phyloP scores from a whole-genome alignment of 129 eudicot genomes.

The Apium graveolens region DNA sequence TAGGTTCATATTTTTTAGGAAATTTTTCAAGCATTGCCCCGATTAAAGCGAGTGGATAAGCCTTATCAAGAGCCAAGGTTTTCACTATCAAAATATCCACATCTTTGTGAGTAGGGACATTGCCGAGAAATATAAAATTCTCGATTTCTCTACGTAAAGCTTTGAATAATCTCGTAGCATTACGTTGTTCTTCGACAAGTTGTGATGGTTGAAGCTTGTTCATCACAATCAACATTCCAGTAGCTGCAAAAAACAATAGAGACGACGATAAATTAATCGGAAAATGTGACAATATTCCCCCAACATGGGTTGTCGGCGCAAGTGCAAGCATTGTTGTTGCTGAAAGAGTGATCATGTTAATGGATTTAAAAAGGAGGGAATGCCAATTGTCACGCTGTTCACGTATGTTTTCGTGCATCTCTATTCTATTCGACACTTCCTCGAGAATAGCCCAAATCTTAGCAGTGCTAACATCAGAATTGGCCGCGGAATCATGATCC shows the following conservation, averaged over 20 bases:
- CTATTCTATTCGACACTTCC: background rate
- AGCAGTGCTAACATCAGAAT: background rate
- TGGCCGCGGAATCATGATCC: background rate
- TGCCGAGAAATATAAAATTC: background rate
- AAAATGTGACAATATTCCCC: background rate
- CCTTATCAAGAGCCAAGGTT: background rate
- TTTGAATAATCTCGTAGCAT: background rate
- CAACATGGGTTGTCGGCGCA: background rate
- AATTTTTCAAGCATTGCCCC: conserved; percentile 6
- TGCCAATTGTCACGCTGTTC: conserved; percentile 11
- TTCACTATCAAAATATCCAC: background rate
- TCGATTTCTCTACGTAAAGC: background rate
- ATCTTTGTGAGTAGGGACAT: background rate
- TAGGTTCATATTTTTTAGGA: background rate
- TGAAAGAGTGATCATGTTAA: conserved; percentile 3
- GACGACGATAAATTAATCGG: background rate
- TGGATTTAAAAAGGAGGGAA: background rate
- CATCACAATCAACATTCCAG: conserved; percentile 8
- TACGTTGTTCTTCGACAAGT: conserved; percentile 1
- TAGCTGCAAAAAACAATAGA: conserved; percentile 6
- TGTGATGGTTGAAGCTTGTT: conserved; percentile 11
- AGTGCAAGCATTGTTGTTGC: conserved; percentile 9
- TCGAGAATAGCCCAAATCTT: conserved; percentile 6
- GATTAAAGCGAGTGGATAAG: background rate
- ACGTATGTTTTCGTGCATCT: conserved; percentile 9